These are phyloP conservation scores for Dactylellina drechsleri DNA, from an alignment of 2,329 filamentous ascomycete genomes.

Conservation along the genomic window DNA sequence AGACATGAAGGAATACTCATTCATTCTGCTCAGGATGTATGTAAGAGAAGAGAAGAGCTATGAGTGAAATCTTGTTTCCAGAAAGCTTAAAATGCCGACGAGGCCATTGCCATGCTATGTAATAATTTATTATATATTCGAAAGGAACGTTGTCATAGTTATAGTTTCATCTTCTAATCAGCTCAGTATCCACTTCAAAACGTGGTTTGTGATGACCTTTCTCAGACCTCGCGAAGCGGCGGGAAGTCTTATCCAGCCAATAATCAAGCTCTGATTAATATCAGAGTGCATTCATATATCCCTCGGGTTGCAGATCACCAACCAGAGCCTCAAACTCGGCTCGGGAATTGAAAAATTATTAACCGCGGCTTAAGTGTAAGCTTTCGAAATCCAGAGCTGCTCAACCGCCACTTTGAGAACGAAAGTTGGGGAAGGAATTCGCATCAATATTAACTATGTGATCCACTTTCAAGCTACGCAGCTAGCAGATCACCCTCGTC, in stretches of 20 bases:
- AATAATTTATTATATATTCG: not conserved
- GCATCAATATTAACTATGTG: no score
- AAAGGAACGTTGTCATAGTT: no score
- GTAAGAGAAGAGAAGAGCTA: not conserved
- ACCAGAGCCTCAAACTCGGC: not conserved
- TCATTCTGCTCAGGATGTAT: constrained; percentile 26
- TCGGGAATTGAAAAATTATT: not conserved
- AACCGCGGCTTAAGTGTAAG: constrained; percentile 5
- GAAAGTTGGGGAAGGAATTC: no score
- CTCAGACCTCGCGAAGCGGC: no score
- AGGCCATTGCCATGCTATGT: constrained; percentile 1
- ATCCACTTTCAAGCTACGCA: no score
- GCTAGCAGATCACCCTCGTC: not conserved
- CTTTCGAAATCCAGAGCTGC: constrained; percentile 2
- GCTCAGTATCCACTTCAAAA: no score
- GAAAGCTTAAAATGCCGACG: no score
- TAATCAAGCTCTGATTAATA: constrained; percentile 8
- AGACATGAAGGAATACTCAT: constrained; percentile 8
- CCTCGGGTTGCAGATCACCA: no score
- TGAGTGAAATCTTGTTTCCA: not conserved
- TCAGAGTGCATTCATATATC: not conserved
- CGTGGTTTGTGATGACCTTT: no score
- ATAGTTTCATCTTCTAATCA: no score
- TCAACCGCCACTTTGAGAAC: no score
- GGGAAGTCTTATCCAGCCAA: constrained; percentile 18